Conservation (phyloP, 768 basidiomycete species). For the Hygrocybe coccinea region DNA sequence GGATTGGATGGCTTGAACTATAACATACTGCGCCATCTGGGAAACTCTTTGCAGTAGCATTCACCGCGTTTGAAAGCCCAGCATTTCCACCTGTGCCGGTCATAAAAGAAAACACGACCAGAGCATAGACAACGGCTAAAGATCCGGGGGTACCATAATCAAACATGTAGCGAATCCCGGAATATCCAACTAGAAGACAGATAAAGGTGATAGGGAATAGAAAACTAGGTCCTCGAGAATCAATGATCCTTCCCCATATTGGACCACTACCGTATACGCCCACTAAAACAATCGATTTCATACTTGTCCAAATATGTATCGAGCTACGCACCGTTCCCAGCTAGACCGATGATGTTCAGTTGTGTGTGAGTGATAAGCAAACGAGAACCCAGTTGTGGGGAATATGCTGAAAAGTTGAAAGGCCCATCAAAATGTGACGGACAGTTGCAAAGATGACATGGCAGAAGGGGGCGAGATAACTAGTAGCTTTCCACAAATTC, state of each 20-base stretch:
- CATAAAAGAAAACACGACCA: conserved; percentile 61
- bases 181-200: conserved; percentile 65
- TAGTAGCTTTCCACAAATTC: too few species aligned
- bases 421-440: not conserved
- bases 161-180: conserved; percentile 66
- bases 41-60: conserved; percentile 80
- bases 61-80: conserved; percentile 65
- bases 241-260: conserved; percentile 74
- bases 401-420: conserved; percentile 55
- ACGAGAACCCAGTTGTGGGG: conserved; percentile 78
- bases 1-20: too few species aligned
- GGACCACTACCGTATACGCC: conserved; percentile 78
- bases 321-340: conserved; percentile 58
- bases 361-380: conserved; percentile 75
- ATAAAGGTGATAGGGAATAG: conserved; percentile 57
- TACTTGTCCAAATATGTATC: not conserved
- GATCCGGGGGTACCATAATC: conserved; percentile 47
- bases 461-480: too few species aligned
- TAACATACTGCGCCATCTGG: conserved; percentile 59
- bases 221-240: conserved; percentile 64
- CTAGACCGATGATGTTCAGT: conserved; percentile 75
- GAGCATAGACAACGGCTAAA: conserved; percentile 39
- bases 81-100: conserved; percentile 77
- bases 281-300: conserved; percentile 29
- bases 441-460: too few species aligned